Base-by-base conservation (phyloP, 306 rosid genomes). In the Fragaria ananassa region DNA sequence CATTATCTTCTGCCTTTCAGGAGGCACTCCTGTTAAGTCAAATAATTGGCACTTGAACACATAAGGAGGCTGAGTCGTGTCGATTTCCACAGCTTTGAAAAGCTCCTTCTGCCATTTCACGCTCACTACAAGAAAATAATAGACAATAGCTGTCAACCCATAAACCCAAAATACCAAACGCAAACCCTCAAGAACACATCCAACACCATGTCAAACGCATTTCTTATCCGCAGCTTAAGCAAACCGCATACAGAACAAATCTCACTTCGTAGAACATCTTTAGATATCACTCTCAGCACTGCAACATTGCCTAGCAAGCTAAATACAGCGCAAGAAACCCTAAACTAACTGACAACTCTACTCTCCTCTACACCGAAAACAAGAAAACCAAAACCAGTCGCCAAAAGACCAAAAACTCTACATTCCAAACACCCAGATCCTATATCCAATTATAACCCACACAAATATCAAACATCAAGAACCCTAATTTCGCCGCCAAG, bases 1-100 rank as follows among this genome's bases (percentile, higher is more conserved):
- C 99, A 96, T 96, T 78, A 96, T 92, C 54, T 96, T 96, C 83
- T 92, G 99, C 79, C 99, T 96, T 78, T 92, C 98, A 41, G 98
- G 97, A 83, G 98, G 96, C 4, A 96, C 99, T 63, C 98, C 99
- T 0, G 99, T 96, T 79, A 96, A 87, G 88, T 91, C 98, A 72
- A 53, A 96, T 84, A 96, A 81, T 78, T 96, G 99, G 86, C 97
- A 88, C 87, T 96, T 96, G 82, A 96, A 96, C 74, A 96, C 97
- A 81, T 83, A 85, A 31, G 99, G 91, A 45, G 98, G 84, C 87
- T 92, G 97, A 64, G 85, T 85, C 57, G 98, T 91, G 83, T 96
- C 97, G 70, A 96, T 83, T 84, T 96, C 98, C 72, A 96, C 97
- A 72, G 76, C 91, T 80, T 80, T 82, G 71, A 89, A 81, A 76